These are phyloP conservation scores for Microcyclosporella mali DNA, from an alignment of 2,329 filamentous ascomycete genomes.

Conservation along the genomic window DNA sequence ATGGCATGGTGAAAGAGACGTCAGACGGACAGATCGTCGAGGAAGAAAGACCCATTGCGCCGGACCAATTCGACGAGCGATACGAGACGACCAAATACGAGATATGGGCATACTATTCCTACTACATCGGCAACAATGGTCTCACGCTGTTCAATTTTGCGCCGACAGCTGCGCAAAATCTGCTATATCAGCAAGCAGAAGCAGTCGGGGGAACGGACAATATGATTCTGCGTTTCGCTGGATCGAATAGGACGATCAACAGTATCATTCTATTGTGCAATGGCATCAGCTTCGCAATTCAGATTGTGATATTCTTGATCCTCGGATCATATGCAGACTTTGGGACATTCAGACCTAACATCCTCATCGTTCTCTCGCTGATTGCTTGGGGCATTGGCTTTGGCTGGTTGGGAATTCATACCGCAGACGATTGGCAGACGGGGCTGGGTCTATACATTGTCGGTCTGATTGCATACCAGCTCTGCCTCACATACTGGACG, in stretches of 20 bases:
- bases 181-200: constrained; percentile 56
- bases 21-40: constrained; percentile 18
- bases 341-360: constrained; percentile 57
- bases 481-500: constrained; percentile 63
- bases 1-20: constrained; percentile 23
- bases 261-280: constrained; percentile 61
- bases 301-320: constrained; percentile 52
- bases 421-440: constrained; percentile 52
- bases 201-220: constrained; percentile 34
- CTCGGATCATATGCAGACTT: constrained; percentile 57
- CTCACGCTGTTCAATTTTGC: constrained; percentile 58
- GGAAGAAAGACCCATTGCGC: constrained; percentile 42
- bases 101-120: constrained; percentile 44
- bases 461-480: constrained; percentile 60
- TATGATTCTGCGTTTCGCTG: constrained; percentile 51
- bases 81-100: constrained; percentile 49
- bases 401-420: constrained; percentile 61
- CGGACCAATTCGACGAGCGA: constrained; percentile 50
- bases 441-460: constrained; percentile 60
- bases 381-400: constrained; percentile 60
- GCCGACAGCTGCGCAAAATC: constrained; percentile 59
- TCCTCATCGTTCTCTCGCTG: constrained; percentile 56
- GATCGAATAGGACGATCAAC: constrained; percentile 54
- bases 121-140: constrained; percentile 63
- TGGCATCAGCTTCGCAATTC: constrained; percentile 62